A percentile compares a stretch with the other conserved stretches of the same genome.
phyloP scores from a whole-genome alignment of 352 stramenopile genomes.

The Globisporangium orthogonon region DNA sequence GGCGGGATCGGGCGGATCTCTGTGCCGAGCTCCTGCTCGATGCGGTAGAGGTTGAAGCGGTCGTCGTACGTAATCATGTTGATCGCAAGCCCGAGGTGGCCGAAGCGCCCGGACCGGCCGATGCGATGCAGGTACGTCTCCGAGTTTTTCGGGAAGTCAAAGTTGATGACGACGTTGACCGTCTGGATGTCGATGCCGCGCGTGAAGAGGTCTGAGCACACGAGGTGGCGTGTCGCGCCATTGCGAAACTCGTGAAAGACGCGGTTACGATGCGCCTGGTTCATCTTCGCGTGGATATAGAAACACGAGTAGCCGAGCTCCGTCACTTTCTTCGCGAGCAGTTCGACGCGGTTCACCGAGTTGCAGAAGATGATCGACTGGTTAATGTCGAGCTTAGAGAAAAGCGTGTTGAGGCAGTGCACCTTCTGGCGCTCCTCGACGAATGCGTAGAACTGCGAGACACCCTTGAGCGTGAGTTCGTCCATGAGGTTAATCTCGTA shows the following conservation, averaged over 20 bases:
- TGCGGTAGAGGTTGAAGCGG: constrained; percentile 95
- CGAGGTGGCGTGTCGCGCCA: constrained; percentile 94
- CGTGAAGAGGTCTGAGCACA: constrained; percentile 99
- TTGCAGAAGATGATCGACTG: constrained; percentile 99
- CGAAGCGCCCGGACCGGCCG: constrained; percentile 97
- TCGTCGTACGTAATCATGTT: constrained; percentile 99
- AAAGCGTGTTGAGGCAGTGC: constrained; percentile 99
- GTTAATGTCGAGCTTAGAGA: constrained; percentile 99
- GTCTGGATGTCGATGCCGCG: constrained; percentile 99
- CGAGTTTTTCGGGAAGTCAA: constrained; percentile 99
- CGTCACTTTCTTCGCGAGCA: constrained; percentile 99
- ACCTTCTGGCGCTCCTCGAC: constrained; percentile 99
- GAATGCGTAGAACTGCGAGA: constrained; percentile 99
- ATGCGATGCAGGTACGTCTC: constrained; percentile 99
- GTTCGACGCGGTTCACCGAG: constrained; percentile 98
- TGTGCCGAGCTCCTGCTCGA: constrained; percentile 99
- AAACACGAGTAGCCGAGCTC: constrained; percentile 99
- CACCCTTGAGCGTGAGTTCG: constrained; percentile 97
- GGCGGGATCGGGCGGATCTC: constrained; percentile 98
- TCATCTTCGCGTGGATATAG: constrained; percentile 99
- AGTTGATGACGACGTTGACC: constrained; percentile 99
- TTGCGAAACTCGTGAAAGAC: constrained; percentile 99
- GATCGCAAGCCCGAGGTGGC: constrained; percentile 98
- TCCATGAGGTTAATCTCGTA: constrained; percentile 99
- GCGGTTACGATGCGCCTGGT: constrained; percentile 98